These are phyloP conservation scores for Suillus spraguei DNA, from an alignment of 768 basidiomycete genomes.

Conservation along the genomic window DNA sequence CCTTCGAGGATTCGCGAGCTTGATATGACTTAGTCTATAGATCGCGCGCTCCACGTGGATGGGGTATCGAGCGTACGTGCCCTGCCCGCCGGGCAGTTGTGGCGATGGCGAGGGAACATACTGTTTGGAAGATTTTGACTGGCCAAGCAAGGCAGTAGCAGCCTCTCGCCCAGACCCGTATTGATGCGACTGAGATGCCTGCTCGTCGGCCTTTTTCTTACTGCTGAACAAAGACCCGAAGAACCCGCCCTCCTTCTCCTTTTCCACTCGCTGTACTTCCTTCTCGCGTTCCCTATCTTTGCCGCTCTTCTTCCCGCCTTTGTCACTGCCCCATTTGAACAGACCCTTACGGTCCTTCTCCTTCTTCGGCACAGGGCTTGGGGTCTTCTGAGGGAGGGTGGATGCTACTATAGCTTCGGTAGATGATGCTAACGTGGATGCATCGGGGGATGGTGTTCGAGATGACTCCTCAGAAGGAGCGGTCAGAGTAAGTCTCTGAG, in stretches of 20 bases:
- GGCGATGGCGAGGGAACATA: slow-evolving; percentile 66
- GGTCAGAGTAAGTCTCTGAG: slow-evolving; percentile 49
- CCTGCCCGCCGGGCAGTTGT: slow-evolving; percentile 34
- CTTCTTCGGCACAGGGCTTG: slow-evolving; percentile 45
- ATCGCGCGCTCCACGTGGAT: slow-evolving; percentile 99
- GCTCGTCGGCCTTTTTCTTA: slow-evolving; percentile 85
- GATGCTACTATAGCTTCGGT: slow-evolving; percentile 31
- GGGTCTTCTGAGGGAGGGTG: slow-evolving; percentile 24
- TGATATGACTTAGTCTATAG: slow-evolving; percentile 97
- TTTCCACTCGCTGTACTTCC: slow-evolving; percentile 49
- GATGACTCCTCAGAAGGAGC: slow-evolving; percentile 38
- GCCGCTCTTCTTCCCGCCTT: slow-evolving; percentile 59
- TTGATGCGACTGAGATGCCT: slow-evolving; percentile 37
- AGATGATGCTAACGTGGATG: slow-evolving; percentile 26
- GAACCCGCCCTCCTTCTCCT: slow-evolving; percentile 74
- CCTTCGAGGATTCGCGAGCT: slow-evolving; percentile 94
- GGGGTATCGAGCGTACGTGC: slow-evolving; percentile 79
- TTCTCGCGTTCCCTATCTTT: slow-evolving; percentile 50
- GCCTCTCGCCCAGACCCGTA: slow-evolving; percentile 75
- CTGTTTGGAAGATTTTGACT: slow-evolving; percentile 77
- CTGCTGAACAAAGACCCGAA: slow-evolving; percentile 91
- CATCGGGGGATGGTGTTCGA: slow-evolving; percentile 64
- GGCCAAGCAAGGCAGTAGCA: slow-evolving; percentile 83
- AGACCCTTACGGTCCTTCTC: slow-evolving; percentile 78
- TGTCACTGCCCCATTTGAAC: slow-evolving; percentile 70